phyloP scores from a whole-genome alignment of 805 yeast genomes.

The Dipodascus geniculatus region DNA sequence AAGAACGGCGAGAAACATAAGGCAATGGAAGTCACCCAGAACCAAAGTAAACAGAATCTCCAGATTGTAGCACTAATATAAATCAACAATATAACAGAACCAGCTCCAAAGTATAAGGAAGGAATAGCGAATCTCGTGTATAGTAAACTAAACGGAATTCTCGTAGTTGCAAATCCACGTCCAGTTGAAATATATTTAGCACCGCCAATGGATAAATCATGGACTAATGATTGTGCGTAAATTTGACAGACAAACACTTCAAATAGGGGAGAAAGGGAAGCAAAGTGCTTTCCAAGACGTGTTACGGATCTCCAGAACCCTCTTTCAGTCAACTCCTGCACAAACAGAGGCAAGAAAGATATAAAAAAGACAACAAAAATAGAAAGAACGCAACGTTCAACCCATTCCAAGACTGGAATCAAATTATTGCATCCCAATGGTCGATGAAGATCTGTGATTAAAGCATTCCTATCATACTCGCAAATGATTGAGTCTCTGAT shows the following conservation, averaged over 20 bases:
- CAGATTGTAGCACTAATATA: slow-evolving; percentile 53
- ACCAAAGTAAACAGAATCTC: slow-evolving; percentile 82
- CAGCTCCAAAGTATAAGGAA: slow-evolving; percentile 52
- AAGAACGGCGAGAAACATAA: slow-evolving; percentile 77
- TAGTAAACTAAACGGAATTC: slow-evolving; percentile 53
- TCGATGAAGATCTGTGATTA: slow-evolving; percentile 46
- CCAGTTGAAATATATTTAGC: slow-evolving; percentile 78
- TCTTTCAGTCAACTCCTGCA: slow-evolving; percentile 66
- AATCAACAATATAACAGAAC: slow-evolving; percentile 38
- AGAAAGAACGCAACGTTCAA: slow-evolving; percentile 59
- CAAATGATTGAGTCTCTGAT: slow-evolving; percentile 53
- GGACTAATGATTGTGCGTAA: slow-evolving; percentile 57
- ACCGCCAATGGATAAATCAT: slow-evolving; percentile 65
- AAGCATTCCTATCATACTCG: slow-evolving; percentile 43
- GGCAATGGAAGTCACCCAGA: slow-evolving; percentile 82
- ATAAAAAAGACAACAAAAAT: slow-evolving; percentile 64
- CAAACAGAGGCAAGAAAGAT: slow-evolving; percentile 62
- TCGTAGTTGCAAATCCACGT: slow-evolving; percentile 66
- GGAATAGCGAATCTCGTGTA: slow-evolving; percentile 61
- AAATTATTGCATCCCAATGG: slow-evolving; percentile 67
- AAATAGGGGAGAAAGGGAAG: slow-evolving; percentile 64
- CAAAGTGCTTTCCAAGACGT: slow-evolving; percentile 52
- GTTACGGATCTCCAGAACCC: slow-evolving; percentile 61
- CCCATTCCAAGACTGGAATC: slow-evolving; percentile 63
- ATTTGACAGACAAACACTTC: slow-evolving; percentile 72